Percentiles rank a stretch among this genome's conserved stretches.
Evolutionary conservation across 371 early-diverging fungal species (phyloP).

Genomic region (Blakeslea trispora): DNA sequence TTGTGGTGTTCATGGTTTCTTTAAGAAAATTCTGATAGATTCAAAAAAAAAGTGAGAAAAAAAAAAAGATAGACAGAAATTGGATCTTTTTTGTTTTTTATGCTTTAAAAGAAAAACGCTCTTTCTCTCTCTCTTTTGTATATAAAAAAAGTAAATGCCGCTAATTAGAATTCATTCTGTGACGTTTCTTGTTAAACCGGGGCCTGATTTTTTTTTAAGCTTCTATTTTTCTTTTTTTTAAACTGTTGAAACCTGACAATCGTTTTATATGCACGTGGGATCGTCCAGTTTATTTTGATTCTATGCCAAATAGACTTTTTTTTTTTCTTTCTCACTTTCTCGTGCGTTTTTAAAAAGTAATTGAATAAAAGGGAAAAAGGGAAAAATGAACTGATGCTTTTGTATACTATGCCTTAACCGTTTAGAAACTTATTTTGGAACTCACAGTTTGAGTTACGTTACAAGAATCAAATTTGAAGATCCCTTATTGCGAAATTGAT

Average conservation of each 20-base stretch:
- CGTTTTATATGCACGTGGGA: slow-evolving; percentile 12
- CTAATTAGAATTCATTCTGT: slow-evolving; percentile 12
- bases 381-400: too few relatives aligned
- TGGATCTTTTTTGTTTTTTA: not conserved
- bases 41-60: slow-evolving; percentile 7
- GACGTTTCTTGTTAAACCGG: slow-evolving; percentile 13
- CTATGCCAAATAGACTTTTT: too few relatives aligned
- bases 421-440: slow-evolving; percentile 1
- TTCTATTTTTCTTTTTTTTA: too few relatives aligned
- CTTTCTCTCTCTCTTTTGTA: too few relatives aligned
- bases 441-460: slow-evolving; percentile 1
- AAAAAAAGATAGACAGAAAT: slow-evolving; percentile 1
- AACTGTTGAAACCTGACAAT: not conserved
- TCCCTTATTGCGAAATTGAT: slow-evolving; percentile 1
- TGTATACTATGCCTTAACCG: not conserved
- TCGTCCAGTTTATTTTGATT: not conserved
- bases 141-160: too few relatives aligned
- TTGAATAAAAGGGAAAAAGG: too few relatives aligned
- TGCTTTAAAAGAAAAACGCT: too few relatives aligned
- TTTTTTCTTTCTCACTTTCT: too few relatives aligned
- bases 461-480: slow-evolving; percentile 8
- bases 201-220: slow-evolving; percentile 15
- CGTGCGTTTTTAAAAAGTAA: too few relatives aligned
- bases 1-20: slow-evolving; percentile 11
- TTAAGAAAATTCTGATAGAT: too few relatives aligned